Base-by-base conservation (phyloP, 2,329 filamentous ascomycete species). In the Mollisiaceae sp. region DNA sequence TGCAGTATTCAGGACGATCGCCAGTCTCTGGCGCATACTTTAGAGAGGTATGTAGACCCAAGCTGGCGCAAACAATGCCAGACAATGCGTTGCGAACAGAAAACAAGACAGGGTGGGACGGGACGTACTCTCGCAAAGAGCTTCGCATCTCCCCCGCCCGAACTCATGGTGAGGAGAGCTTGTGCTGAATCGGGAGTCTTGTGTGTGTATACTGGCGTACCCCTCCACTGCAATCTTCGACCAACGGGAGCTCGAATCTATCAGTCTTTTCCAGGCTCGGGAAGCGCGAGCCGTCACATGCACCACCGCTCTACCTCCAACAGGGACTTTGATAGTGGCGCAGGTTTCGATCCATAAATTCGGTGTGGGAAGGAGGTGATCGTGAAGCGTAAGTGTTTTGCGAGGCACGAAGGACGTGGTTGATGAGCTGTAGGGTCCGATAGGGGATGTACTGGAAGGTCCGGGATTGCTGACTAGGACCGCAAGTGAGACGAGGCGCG, bases 91-190 rank as follows among this genome's bases (percentile, higher is more conserved):
- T 9, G 45, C 27, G 56, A 15, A 70, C 57, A n/a, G 63, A 60
- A 64, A 64, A 70, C 47, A 24, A 60, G 57, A 63, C 71, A 70
- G 70, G 66, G 69, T 65, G 69, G 65, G 70, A 69, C 67, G 67
- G 63, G 67, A 88, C 88, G 75, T 90, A 99, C 95, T 84, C 95
- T 89, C 80, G 95, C 94, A 84, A 99, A 99, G 82, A 99, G 90
- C 88, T 97, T 98, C 82, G 95, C 97, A 88, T 98, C 95, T 81
- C 95, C 93, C 82, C 92, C 92, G 79, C 88, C 81, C 63, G 74
- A 75, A 70, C 72, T 75, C 76, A 77, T 77, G 56, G 60, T 75
- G 68, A 61, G 59, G 62, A 63, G 59, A 62, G 56, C 65, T 39
- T 38, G 24, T n/a, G 50, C 62, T 63, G 57, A 63, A 64, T 52